phyloP scores from a whole-genome alignment of 805 yeast species.

The Monosporozyma unispora region DNA sequence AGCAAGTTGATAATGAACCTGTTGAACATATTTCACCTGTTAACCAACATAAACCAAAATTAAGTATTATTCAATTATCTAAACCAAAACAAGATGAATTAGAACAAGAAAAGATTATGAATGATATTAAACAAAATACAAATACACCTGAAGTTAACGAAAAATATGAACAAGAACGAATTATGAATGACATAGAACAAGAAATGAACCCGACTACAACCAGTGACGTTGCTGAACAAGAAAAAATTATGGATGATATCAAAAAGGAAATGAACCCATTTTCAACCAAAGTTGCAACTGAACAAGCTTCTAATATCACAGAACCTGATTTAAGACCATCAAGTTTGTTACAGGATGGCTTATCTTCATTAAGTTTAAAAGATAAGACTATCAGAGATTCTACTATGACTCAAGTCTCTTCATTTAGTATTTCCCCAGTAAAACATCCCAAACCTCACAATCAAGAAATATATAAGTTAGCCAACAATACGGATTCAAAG shows the following conservation, averaged over 20 bases:
- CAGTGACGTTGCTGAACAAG: slow-evolving; percentile 12
- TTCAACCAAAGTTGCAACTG: slow-evolving; percentile 5
- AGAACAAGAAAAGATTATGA: slow-evolving; percentile 10
- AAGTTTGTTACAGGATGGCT: slow-evolving; percentile 15
- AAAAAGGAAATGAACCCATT: slow-evolving; percentile 5
- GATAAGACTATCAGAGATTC: slow-evolving; percentile 13
- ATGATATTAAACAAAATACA: slow-evolving; percentile 4
- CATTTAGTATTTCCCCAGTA: slow-evolving; percentile 20
- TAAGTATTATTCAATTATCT: slow-evolving; percentile 21
- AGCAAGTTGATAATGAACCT: slow-evolving; percentile 4
- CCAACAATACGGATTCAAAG: slow-evolving; percentile 21
- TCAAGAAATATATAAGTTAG: slow-evolving; percentile 16
- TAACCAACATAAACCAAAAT: slow-evolving; percentile 8
- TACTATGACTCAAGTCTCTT: slow-evolving; percentile 16
- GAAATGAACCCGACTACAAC: slow-evolving; percentile 1
- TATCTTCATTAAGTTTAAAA: slow-evolving; percentile 11
- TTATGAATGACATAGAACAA: slow-evolving; percentile 1
- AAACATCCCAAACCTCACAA: slow-evolving; percentile 4
- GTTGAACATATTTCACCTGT: not conserved
- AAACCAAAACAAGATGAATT: slow-evolving; percentile 19
- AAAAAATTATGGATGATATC: slow-evolving; percentile 2
- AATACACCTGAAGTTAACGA: slow-evolving; percentile 2
- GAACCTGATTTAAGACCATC: slow-evolving; percentile 15
- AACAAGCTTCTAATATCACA: not conserved
- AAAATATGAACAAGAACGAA: slow-evolving; percentile 12